Evolutionary conservation across 768 basidiomycete species (phyloP).

Genomic region (Cyclocybe aegerita): DNA sequence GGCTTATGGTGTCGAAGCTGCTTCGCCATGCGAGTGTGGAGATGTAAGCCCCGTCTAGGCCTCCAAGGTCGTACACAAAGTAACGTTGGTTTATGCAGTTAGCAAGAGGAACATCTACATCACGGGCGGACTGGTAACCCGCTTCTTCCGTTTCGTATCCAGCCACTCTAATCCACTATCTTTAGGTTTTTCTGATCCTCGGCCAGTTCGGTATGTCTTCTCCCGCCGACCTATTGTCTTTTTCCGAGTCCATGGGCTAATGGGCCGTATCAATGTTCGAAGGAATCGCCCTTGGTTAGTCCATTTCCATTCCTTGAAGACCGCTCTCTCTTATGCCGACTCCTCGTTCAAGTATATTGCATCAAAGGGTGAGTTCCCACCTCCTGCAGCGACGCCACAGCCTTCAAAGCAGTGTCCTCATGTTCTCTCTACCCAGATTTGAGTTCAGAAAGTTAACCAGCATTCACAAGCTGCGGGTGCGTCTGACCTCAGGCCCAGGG

Average conservation of each 20-base stretch:
- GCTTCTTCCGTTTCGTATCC: neutral
- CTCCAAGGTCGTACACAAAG: neutral
- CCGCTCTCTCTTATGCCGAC: neutral
- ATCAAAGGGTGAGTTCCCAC: conserved; percentile 36
- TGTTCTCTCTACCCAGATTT: conserved; percentile 27
- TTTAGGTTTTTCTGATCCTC: conserved; percentile 39
- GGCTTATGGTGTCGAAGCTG: conserved; percentile 29
- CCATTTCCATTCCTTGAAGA: neutral
- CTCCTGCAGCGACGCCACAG: neutral
- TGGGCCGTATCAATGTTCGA: neutral
- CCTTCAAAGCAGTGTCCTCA: neutral
- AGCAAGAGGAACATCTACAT: conserved; percentile 50
- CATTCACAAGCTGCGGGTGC: conserved; percentile 38
- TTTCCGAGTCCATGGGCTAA: neutral
- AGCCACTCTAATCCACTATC: neutral
- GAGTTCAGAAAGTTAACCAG: conserved; percentile 29
- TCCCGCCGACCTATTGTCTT: neutral
- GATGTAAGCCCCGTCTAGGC: conserved; percentile 41
- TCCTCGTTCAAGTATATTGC: conserved; percentile 37
- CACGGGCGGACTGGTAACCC: conserved; percentile 45
- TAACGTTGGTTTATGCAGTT: conserved; percentile 33
- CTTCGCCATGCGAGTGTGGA: conserved; percentile 62
- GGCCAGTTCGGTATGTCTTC: conserved; percentile 41
- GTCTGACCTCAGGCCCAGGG: conserved; percentile 2
- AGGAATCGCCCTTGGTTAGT: conserved; percentile 40